These are phyloP conservation scores for Croton laevigatus DNA, from an alignment of 441 rosid species.

Conservation along the genomic window DNA sequence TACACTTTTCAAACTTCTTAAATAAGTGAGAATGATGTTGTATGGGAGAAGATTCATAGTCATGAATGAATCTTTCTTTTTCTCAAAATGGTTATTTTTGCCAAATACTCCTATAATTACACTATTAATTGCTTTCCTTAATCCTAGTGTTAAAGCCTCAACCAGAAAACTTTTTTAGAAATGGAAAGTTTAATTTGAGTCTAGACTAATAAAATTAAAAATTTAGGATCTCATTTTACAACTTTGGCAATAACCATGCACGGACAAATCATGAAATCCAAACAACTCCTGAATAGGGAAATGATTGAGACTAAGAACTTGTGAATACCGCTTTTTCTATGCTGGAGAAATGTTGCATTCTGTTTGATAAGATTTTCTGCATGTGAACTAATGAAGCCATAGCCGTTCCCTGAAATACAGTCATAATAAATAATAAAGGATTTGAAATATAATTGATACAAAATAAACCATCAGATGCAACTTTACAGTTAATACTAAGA, in stretches of 20 bases:
- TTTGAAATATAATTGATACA: constrained; percentile 18
- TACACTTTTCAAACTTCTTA: no score
- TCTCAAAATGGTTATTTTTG: no score
- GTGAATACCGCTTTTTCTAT: constrained; percentile 75
- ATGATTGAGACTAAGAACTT: constrained; percentile 1
- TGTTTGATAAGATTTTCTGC: constrained; percentile 83
- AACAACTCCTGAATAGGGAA: constrained; percentile 7
- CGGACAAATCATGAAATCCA: background rate
- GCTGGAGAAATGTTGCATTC: constrained; percentile 89
- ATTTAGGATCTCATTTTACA: background rate
- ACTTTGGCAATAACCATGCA: background rate
- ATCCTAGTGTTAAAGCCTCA: no score
- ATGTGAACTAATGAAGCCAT: constrained; percentile 89
- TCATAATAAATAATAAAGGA: constrained; percentile 13
- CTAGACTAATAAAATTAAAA: background rate
- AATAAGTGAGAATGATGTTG: no score
- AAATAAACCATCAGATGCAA: constrained; percentile 23
- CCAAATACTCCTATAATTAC: no score
- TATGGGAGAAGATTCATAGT: no score
- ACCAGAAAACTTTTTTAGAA: no score
- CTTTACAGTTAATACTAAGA: constrained; percentile 10
- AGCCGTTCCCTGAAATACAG: constrained; percentile 80
- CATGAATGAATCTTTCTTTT: no score
- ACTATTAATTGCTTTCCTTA: no score
- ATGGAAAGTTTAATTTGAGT: background rate